Percentiles rank a stretch among this genome's conserved stretches.
Conservation (phyloP, 345 rosid species). For the Linum trigynum region DNA sequence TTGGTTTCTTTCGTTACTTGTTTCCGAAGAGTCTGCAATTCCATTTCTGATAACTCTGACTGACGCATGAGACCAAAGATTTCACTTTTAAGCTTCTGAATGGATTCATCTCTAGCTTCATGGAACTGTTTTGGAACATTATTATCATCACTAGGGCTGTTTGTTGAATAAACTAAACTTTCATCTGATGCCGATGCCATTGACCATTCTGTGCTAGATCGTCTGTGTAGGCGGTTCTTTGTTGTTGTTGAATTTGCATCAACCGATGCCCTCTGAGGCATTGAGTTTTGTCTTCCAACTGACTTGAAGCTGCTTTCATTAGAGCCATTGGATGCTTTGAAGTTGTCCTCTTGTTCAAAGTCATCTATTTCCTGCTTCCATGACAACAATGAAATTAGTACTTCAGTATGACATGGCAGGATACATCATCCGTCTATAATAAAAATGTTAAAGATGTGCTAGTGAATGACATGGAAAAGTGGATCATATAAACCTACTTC, state of each 20-base stretch:
- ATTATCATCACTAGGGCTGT: slow-evolving; percentile 19
- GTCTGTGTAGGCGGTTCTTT: slow-evolving; percentile 31
- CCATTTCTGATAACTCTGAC: slow-evolving; percentile 20
- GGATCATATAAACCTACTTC: slow-evolving; percentile 27
- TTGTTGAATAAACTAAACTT: slow-evolving; percentile 20
- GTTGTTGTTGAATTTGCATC: slow-evolving; percentile 11
- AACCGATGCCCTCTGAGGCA: slow-evolving; percentile 15
- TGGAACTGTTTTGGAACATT: slow-evolving; percentile 9
- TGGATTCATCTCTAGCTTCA: slow-evolving; percentile 13
- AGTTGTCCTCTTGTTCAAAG: slow-evolving; percentile 34
- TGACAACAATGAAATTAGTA: neutral
- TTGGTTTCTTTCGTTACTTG: slow-evolving; percentile 18
- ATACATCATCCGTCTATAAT: slow-evolving; percentile 29
- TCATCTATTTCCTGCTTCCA: slow-evolving; percentile 18
- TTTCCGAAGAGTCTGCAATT: slow-evolving; percentile 21
- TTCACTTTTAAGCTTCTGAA: slow-evolving; percentile 18
- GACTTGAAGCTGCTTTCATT: slow-evolving; percentile 67
- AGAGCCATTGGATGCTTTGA: slow-evolving; percentile 53
- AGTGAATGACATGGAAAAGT: neutral
- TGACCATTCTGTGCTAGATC: slow-evolving; percentile 51
- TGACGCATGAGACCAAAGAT: slow-evolving; percentile 20
- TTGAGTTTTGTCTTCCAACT: slow-evolving; percentile 24
- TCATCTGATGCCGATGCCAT: slow-evolving; percentile 38
- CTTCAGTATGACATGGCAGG: slow-evolving; percentile 24
- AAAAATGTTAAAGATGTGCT: neutral